These are phyloP conservation scores for Phascolomyces articulosus DNA, from an alignment of 371 early-diverging fungal species.

Conservation along the genomic window DNA sequence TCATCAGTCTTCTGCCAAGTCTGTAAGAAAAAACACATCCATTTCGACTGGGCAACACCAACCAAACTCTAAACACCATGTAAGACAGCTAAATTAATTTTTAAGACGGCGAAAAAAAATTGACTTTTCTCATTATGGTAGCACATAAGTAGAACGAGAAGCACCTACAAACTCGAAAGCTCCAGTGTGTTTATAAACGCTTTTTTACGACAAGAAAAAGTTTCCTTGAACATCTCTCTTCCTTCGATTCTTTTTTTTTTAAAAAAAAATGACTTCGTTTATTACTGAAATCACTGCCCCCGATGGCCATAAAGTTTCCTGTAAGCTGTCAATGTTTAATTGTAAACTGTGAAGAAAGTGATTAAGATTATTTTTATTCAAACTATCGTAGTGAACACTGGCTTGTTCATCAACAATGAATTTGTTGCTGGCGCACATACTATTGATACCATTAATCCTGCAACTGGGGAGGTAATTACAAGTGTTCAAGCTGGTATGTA, in stretches of 20 bases:
- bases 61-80: no score
- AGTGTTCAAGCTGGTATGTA: constrained; percentile 49
- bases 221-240: background rate
- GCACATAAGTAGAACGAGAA: no score
- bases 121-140: no score
- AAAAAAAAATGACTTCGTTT: constrained; percentile 14
- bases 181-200: no score
- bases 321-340: constrained; percentile 23
- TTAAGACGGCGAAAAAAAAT: no score
- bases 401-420: constrained; percentile 60
- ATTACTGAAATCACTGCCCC: constrained; percentile 32
- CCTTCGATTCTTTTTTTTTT: background rate
- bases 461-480: constrained; percentile 39
- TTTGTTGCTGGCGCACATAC: constrained; percentile 49
- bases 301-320: constrained; percentile 38
- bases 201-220: no score
- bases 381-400: constrained; percentile 41
- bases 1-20: no score
- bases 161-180: no score
- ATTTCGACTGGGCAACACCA: no score
- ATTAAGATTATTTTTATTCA: background rate
- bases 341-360: no score
- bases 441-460: constrained; percentile 54
- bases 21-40: no score
- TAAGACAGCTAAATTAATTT: no score